Evolutionary conservation across 2,329 filamentous ascomycete species (phyloP).

Genomic region (Leptosphaerulina australis): DNA sequence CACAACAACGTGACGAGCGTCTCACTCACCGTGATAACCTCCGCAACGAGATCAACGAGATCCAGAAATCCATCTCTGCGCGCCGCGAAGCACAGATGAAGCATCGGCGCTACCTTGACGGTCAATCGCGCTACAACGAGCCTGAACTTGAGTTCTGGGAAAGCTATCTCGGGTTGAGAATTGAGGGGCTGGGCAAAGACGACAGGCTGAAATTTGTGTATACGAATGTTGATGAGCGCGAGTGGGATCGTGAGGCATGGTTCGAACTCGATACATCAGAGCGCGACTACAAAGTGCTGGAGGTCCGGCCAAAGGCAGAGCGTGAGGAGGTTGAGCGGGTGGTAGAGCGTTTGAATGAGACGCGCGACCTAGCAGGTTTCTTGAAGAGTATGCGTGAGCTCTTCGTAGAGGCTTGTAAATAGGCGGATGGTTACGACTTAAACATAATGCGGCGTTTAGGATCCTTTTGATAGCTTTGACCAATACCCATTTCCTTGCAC

Average conservation of each 20-base stretch:
- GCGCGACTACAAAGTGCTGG: conserved; percentile 83
- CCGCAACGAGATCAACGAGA: conserved; percentile 64
- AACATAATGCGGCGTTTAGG: conserved; percentile 16
- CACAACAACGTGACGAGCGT: conserved; percentile 61
- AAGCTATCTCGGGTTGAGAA: conserved; percentile 82
- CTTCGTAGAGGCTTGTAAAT: conserved; percentile 66
- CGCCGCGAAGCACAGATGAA: conserved; percentile 73
- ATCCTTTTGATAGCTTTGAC: conserved; percentile 10
- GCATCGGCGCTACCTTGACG: conserved; percentile 75
- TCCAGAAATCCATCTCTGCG: conserved; percentile 72
- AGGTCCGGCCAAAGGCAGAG: conserved; percentile 82
- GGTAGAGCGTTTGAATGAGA: conserved; percentile 81
- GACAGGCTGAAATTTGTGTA: conserved; percentile 91
- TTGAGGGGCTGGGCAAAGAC: conserved; percentile 84
- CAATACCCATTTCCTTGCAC: conserved; percentile 12
- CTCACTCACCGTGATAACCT: conserved; percentile 62
- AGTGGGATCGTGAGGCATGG: conserved; percentile 89
- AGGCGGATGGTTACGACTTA: neutral
- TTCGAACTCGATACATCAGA: conserved; percentile 86
- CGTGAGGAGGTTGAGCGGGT: conserved; percentile 77
- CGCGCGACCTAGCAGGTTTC: conserved; percentile 71
- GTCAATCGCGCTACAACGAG: conserved; percentile 84
- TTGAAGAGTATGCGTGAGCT: conserved; percentile 83
- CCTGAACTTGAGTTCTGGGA: conserved; percentile 98
- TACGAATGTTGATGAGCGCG: conserved; percentile 81